phyloP scores from a whole-genome alignment of 2,329 filamentous ascomycete species.

The Botrytis sinoallii region DNA sequence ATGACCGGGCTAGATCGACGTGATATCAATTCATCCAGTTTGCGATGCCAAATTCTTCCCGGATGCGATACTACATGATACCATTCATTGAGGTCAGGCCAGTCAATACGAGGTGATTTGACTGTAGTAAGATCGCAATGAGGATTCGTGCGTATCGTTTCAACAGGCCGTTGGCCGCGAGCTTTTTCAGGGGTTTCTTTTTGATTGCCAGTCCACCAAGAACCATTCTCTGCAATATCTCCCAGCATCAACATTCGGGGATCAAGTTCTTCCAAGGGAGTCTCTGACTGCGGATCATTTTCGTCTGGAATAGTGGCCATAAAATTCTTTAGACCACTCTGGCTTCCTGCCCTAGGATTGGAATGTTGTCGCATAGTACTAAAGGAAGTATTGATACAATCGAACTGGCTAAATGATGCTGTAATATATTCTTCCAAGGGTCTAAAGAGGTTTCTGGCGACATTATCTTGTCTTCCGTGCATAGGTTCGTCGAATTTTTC shows the following conservation, averaged over 20 bases:
- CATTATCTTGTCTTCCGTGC: slow-evolving; percentile 39
- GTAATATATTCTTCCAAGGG: slow-evolving; percentile 75
- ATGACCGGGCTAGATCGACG: slow-evolving; percentile 22
- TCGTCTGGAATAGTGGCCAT: slow-evolving; percentile 34
- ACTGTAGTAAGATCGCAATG: slow-evolving; percentile 47
- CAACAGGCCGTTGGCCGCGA: slow-evolving; percentile 34
- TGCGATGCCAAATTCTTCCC: slow-evolving; percentile 62
- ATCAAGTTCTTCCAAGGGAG: slow-evolving; percentile 59
- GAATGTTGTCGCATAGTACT: slow-evolving; percentile 47
- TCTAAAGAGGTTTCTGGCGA: slow-evolving; percentile 63
- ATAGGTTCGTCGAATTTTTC: slow-evolving; percentile 10
- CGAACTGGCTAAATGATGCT: slow-evolving; percentile 63
- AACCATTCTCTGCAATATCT: slow-evolving; percentile 75
- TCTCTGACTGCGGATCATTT: slow-evolving; percentile 34
- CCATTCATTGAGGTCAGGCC: slow-evolving; percentile 69
- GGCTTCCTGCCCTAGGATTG: slow-evolving; percentile 34
- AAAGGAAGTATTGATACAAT: slow-evolving; percentile 77
- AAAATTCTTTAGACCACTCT: slow-evolving; percentile 26
- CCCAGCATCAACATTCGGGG: slow-evolving; percentile 72
- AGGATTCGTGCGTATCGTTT: slow-evolving; percentile 27
- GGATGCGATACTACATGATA: slow-evolving; percentile 67
- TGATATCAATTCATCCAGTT: slow-evolving; percentile 53
- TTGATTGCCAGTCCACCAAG: slow-evolving; percentile 71
- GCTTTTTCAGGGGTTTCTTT: slow-evolving; percentile 39
- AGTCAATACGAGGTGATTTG: slow-evolving; percentile 70